These are phyloP conservation scores for Euptelea pleiosperma DNA, from an alignment of 164 flowering plant species.

Conservation along the genomic window DNA sequence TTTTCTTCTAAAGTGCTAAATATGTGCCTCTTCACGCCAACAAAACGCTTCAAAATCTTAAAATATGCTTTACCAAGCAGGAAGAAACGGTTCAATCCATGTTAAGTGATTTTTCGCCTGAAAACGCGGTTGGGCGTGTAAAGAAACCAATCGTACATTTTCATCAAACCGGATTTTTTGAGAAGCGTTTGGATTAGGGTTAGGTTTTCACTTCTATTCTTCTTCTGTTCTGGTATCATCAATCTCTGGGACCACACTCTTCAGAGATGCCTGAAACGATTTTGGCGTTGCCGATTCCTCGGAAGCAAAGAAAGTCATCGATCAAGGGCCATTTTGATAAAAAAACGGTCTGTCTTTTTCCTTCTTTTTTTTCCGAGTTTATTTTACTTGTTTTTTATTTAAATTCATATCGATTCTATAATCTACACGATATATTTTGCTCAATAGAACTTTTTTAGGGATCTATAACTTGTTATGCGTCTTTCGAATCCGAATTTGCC, in stretches of 20 bases:
- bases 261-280: constrained; percentile 5
- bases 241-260: not conserved
- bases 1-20: no score
- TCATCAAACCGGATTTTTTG: not conserved
- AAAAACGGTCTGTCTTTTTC: not conserved
- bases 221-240: not conserved
- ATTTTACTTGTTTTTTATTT: not conserved
- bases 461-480: not conserved
- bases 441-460: not conserved
- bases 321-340: not conserved
- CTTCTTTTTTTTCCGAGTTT: no score
- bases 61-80: no score
- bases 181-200: not conserved
- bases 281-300: not conserved
- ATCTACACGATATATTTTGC: not conserved
- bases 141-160: not conserved
- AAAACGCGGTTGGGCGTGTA: no score
- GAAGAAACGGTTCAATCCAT: no score
- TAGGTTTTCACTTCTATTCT: not conserved
- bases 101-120: no score
- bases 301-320: not conserved
- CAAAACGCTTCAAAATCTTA: no score
- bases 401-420: not conserved
- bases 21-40: no score
- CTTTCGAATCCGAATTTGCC: no score